These are phyloP conservation scores for Colletotrichum sp. DNA, from an alignment of 2,329 filamentous ascomycete genomes.

Conservation along the genomic window DNA sequence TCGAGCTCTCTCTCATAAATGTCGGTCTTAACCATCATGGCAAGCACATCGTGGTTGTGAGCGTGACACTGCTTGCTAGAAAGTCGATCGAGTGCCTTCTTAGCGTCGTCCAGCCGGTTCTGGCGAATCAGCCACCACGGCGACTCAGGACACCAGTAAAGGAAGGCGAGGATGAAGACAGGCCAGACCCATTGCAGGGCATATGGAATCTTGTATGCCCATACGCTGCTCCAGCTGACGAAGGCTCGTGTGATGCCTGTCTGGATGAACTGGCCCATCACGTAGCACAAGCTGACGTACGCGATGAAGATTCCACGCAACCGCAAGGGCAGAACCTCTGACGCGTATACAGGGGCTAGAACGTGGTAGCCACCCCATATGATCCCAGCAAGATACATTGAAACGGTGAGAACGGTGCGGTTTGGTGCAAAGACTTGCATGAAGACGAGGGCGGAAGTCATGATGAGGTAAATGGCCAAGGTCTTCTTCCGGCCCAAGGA, in stretches of 20 bases:
- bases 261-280: conserved; percentile 43
- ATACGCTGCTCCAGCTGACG: conserved; percentile 36
- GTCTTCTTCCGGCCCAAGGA: background rate
- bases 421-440: background rate
- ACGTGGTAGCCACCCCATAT: background rate
- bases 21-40: background rate
- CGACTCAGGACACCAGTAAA: background rate
- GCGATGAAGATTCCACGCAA: conserved; percentile 49
- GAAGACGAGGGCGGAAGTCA: background rate
- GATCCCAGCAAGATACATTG: background rate
- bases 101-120: background rate
- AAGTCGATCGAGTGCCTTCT: conserved; percentile 30
- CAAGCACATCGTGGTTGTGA: background rate
- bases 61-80: background rate
- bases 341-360: conserved; percentile 49
- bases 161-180: conserved; percentile 26
- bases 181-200: conserved; percentile 55
- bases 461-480: background rate
- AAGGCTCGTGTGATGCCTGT: conserved; percentile 41
- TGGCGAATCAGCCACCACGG: background rate
- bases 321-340: conserved; percentile 41
- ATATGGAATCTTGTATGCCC: conserved; percentile 52
- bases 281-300: conserved; percentile 48
- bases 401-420: background rate
- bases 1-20: background rate